Evolutionary conservation across 1,139 yeast species (phyloP).

Genomic region (Protomyces gravidus): DNA sequence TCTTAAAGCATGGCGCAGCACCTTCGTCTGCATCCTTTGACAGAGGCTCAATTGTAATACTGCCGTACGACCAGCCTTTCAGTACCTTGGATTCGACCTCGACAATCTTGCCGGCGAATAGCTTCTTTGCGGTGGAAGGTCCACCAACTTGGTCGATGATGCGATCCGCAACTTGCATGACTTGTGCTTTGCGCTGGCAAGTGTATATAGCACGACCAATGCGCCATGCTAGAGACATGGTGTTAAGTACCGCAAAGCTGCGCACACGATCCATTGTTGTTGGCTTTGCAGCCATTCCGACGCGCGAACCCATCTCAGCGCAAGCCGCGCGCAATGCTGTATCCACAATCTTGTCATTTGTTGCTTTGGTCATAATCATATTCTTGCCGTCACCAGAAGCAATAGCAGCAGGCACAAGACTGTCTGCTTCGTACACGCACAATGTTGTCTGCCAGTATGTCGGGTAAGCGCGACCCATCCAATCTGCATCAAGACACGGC

Average conservation of each 20-base stretch:
- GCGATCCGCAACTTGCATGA: slow-evolving; percentile 42
- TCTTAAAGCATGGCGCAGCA: slow-evolving; percentile 32
- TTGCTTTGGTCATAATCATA: slow-evolving; percentile 43
- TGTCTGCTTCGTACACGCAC: slow-evolving; percentile 37
- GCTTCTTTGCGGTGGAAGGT: slow-evolving; percentile 39
- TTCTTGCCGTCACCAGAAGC: slow-evolving; percentile 50
- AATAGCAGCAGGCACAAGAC: slow-evolving; percentile 43
- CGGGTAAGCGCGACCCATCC: slow-evolving; percentile 51
- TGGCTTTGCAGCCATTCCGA: slow-evolving; percentile 45
- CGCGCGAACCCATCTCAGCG: slow-evolving; percentile 44
- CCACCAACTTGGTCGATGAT: slow-evolving; percentile 46
- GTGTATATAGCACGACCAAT: slow-evolving; percentile 47
- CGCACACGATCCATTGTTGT: slow-evolving; percentile 39
- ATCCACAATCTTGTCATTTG: slow-evolving; percentile 43
- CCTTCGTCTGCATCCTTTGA: slow-evolving; percentile 30
- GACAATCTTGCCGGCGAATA: slow-evolving; percentile 48
- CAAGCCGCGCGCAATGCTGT: slow-evolving; percentile 46
- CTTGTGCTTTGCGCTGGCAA: slow-evolving; percentile 43
- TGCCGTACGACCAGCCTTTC: slow-evolving; percentile 50
- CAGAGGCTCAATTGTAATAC: slow-evolving; percentile 44
- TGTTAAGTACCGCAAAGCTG: slow-evolving; percentile 31
- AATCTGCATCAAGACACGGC: slow-evolving; percentile 46
- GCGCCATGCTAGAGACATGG: slow-evolving; percentile 49
- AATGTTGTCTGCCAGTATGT: slow-evolving; percentile 46
- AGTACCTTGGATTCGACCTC: slow-evolving; percentile 45